phyloP scores from a whole-genome alignment of 768 basidiomycete genomes.

The Strobilomyces confusus region DNA sequence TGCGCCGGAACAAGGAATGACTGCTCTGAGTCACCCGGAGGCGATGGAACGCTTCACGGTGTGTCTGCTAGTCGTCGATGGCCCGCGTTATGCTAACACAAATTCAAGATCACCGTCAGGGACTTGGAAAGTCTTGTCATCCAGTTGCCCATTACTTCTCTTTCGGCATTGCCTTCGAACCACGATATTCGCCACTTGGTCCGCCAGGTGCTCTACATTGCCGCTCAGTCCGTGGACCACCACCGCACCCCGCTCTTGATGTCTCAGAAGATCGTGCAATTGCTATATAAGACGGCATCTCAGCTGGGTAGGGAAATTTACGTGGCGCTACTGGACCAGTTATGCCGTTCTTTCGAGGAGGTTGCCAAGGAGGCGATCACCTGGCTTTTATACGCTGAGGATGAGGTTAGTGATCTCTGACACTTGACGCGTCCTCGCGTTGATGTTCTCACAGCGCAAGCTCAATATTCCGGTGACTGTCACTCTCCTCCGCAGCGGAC shows the following conservation, averaged over 20 bases:
- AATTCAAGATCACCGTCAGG: conserved; percentile 26
- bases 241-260: conserved; percentile 87
- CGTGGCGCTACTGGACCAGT: conserved; percentile 80
- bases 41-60: conserved; percentile 87
- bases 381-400: conserved; percentile 95
- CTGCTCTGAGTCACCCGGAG: conserved; percentile 67
- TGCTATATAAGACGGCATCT: conserved; percentile 84
- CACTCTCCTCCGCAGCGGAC: conserved; percentile 77
- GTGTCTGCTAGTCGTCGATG: conserved; percentile 23
- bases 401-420: conserved; percentile 60
- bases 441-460: conserved; percentile 64
- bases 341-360: conserved; percentile 86
- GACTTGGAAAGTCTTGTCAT: conserved; percentile 81
- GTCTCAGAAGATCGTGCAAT: conserved; percentile 95
- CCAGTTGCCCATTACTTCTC: conserved; percentile 68
- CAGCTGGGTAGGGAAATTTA: conserved; percentile 92
- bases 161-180: conserved; percentile 70
- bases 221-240: conserved; percentile 73
- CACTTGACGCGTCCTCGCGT: background rate
- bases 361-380: conserved; percentile 96
- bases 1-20: conserved; percentile 47
- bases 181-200: conserved; percentile 85
- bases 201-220: conserved; percentile 76
- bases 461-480: conserved; percentile 93
- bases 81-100: conserved; percentile 2